phyloP scores from a whole-genome alignment of 2,329 filamentous ascomycete genomes.

The Colletotrichum lentis region DNA sequence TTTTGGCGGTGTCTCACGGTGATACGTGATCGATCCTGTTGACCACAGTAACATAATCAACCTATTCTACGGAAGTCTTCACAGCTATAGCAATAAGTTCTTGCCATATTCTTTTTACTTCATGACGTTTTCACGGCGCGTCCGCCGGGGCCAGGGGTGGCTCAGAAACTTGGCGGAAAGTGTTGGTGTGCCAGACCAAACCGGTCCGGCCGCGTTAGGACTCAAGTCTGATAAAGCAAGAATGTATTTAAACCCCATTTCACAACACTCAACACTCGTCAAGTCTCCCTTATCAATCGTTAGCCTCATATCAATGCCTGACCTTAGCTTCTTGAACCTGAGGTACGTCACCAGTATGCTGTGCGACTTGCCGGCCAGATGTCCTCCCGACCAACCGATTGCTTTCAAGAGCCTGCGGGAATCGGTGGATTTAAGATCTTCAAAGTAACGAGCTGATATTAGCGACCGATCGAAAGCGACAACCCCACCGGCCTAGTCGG shows the following conservation, averaged over 20 bases:
- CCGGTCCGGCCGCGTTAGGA: background rate
- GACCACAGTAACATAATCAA: no score
- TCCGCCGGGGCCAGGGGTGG: no score
- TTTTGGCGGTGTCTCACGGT: background rate
- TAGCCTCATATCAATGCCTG: background rate
- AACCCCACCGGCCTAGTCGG: background rate
- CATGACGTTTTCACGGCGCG: no score
- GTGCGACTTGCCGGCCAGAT: background rate
- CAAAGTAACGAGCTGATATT: background rate
- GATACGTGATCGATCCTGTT: background rate
- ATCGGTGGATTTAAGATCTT: background rate
- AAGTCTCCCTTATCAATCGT: background rate
- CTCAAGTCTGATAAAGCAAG: no score
- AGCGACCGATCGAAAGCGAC: conserved; percentile 11
- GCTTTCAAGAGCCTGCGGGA: no score
- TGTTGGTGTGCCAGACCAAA: background rate
- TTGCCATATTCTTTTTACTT: background rate
- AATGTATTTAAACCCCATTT: background rate
- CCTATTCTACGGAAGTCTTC: no score
- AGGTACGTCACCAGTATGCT: background rate
- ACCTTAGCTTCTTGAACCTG: no score
- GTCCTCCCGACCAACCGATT: background rate
- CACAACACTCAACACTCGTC: background rate
- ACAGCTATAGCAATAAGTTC: background rate
- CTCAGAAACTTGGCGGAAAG: no score